phyloP scores from a whole-genome alignment of 192 early-diverging fungal species.

The Blastocladiella britannica region DNA sequence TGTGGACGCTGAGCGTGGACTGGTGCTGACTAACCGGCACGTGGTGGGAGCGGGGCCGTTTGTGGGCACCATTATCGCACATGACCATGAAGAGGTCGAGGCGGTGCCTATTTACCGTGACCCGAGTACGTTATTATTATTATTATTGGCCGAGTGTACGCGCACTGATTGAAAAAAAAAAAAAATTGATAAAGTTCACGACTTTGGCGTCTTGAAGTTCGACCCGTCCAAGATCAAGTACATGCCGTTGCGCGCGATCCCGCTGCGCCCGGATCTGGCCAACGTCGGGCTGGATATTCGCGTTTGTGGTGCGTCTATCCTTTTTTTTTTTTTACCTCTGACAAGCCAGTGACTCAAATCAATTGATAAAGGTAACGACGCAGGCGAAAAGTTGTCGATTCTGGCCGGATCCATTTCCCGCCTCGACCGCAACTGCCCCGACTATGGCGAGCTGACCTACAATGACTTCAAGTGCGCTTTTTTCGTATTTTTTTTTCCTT shows the following conservation, averaged over 20 bases:
- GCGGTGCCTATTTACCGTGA: constrained; percentile 57
- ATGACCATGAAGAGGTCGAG: constrained; percentile 57
- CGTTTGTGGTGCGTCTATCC: constrained; percentile 28
- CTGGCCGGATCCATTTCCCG: constrained; percentile 61
- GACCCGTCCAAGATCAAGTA: constrained; percentile 50
- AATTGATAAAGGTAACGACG: no score
- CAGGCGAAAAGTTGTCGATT: constrained; percentile 61
- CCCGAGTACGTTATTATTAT: no score
- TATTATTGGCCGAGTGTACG: no score
- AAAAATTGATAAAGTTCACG: no score
- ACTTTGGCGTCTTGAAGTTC: constrained; percentile 51
- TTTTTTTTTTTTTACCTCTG: neutral
- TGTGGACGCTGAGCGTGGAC: constrained; percentile 44
- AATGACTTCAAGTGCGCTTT: constrained; percentile 34
- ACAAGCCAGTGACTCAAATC: constrained; percentile 8
- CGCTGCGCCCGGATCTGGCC: constrained; percentile 42
- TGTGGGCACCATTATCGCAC: constrained; percentile 57
- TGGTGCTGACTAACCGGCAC: constrained; percentile 48
- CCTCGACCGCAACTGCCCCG: constrained; percentile 58
- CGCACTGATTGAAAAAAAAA: no score
- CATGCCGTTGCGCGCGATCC: constrained; percentile 44
- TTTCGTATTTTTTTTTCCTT: constrained; percentile 1
- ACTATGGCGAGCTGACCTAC: constrained; percentile 56
- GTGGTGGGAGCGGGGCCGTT: constrained; percentile 65
- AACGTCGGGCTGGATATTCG: constrained; percentile 62